Base-by-base conservation (phyloP, 108 stramenopile genomes). In the Ochromonas danica region DNA sequence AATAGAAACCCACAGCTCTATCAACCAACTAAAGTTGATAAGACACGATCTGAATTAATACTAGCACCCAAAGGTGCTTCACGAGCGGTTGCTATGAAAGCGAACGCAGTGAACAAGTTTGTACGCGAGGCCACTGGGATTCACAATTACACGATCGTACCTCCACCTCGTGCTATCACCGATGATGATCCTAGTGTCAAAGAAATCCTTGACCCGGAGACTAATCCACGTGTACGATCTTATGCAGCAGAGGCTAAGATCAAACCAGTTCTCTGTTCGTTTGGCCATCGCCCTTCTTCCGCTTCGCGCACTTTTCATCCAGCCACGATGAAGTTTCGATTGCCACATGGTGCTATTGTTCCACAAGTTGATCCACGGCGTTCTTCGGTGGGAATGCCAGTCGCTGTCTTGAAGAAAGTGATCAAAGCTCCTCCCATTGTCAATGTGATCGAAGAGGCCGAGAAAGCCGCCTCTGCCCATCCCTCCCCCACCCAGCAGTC, bases 291-390 rank as follows among this genome's bases (percentile, higher is more conserved):
- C 25, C 63, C 63, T 14, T 10, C 14, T 31, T 67, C 63, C 25
- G 63, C 63, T 35, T 67, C 63, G 6, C 63, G 63, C 14, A 67
- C 63, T 6, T 67, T 67, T 33, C 63, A 67, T 67, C 63, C 63
- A 31, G 63, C 63, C 6, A 35, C 63, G 3, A 67, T 67, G 63
- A 67, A 67, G 25, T 67, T 67, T 36, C 63, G 63, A 6, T 25
- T 67, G 63, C 3, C 3, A 36, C 63, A 67, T 67, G 63, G 63
- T 31, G 33, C 3, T 14, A 67, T 67, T 10, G 33, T 33, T 6
- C 17, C 17, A 33, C 6, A 6, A 3, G 63, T 31, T 10, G 25
- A 67, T 10, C 33, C 27, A 6, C 10, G 30, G 3, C 3, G 35
- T 14, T 14, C 63, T 14, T 3, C 14, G 10, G 17, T 67, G 30